Conservation (phyloP, 75 land plant species). For the Pseudotsuga menziesii region DNA sequence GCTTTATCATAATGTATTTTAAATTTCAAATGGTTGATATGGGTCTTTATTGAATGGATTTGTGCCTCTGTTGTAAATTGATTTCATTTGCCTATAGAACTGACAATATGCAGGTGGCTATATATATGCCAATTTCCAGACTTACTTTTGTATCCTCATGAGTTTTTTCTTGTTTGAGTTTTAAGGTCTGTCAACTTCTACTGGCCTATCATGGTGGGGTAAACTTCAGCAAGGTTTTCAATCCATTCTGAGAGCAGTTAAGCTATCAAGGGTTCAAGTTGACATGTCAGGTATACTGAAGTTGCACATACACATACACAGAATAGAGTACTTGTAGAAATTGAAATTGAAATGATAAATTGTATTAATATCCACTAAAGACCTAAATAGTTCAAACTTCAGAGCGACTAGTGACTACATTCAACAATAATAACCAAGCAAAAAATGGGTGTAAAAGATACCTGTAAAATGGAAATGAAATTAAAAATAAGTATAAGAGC, state of each 20-base stretch:
- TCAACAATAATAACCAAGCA: too few species aligned
- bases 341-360: too few species aligned
- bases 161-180: neutral
- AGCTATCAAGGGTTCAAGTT: constrained; percentile 64
- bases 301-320: too few species aligned
- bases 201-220: constrained; percentile 54
- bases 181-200: constrained; percentile 22
- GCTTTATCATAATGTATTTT: neutral
- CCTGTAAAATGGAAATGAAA: too few species aligned
- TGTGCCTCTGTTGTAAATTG: constrained; percentile 2
- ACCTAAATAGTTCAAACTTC: too few species aligned
- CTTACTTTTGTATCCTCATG: constrained; percentile 3
- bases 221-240: constrained; percentile 52
- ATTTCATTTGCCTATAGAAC: neutral
- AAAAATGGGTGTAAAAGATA: too few species aligned
- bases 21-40: neutral
- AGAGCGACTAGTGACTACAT: too few species aligned
- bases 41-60: constrained; percentile 1
- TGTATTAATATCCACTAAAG: too few species aligned
- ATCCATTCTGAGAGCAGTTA: constrained; percentile 36
- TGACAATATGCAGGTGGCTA: neutral
- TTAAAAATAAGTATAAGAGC: too few species aligned
- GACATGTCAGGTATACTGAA: constrained; percentile 60
- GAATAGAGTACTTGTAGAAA: too few species aligned
- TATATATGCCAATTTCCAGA: neutral